Percentiles rank a stretch among this genome's conserved stretches.
These are phyloP conservation scores for Euptelea pleiosperma DNA, from an alignment of 164 flowering plant genomes.

Conservation along the genomic window DNA sequence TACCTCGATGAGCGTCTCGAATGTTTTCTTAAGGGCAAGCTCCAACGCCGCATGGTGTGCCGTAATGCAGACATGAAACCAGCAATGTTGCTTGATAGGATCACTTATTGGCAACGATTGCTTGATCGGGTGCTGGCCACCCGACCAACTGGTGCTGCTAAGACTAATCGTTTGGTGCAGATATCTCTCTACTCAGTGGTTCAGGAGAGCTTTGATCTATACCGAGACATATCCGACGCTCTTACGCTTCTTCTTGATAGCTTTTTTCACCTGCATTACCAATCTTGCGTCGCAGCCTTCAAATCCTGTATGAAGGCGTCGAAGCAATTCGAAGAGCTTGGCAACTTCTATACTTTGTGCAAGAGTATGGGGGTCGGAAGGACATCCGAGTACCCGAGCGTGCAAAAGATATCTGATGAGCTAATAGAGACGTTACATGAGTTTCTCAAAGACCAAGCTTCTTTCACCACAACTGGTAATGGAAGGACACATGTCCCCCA, in stretches of 20 bases:
- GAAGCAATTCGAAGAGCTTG: slow-evolving; percentile 66
- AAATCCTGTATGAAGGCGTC: slow-evolving; percentile 56
- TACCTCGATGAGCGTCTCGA: slow-evolving; percentile 82
- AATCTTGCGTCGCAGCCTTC: slow-evolving; percentile 48
- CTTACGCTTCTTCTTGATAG: slow-evolving; percentile 72
- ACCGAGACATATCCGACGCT: slow-evolving; percentile 71
- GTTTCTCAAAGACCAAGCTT: slow-evolving; percentile 66
- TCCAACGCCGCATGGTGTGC: slow-evolving; percentile 27
- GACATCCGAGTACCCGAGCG: slow-evolving; percentile 69
- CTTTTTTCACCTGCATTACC: slow-evolving; percentile 64
- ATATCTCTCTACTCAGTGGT: slow-evolving; percentile 51
- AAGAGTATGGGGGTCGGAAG: slow-evolving; percentile 66
- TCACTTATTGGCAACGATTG: slow-evolving; percentile 63
- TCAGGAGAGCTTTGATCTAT: slow-evolving; percentile 69
- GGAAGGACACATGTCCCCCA: not conserved
- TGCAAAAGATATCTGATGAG: slow-evolving; percentile 64
- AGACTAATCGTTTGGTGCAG: slow-evolving; percentile 48
- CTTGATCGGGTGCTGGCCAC: slow-evolving; percentile 70
- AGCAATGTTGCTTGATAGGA: slow-evolving; percentile 49
- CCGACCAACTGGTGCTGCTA: slow-evolving; percentile 69
- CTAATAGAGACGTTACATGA: slow-evolving; percentile 63
- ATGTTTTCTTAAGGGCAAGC: slow-evolving; percentile 66
- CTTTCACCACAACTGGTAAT: slow-evolving; percentile 25
- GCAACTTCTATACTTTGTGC: slow-evolving; percentile 47
- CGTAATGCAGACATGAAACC: slow-evolving; percentile 77